Evolutionary conservation across 495 filamentous ascomycete genomes (phyloP).

Genomic region (Aspergillus diversus): DNA sequence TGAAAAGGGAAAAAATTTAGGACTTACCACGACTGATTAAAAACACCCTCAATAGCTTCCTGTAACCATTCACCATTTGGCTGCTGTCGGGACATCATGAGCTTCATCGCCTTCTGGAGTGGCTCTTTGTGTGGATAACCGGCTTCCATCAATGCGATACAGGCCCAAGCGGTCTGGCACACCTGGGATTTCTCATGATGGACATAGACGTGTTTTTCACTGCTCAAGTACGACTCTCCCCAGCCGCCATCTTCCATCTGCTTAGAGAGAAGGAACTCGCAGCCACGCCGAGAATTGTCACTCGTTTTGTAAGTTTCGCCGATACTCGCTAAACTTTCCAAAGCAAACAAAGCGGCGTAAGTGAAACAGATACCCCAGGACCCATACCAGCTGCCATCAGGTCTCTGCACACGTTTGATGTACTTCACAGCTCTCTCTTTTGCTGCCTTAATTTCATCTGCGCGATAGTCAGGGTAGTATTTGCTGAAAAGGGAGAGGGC

Average conservation of each 20-base stretch:
- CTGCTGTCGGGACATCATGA: slow-evolving; percentile 85
- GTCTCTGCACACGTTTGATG: slow-evolving; percentile 78
- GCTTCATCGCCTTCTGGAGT: slow-evolving; percentile 72
- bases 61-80: slow-evolving; percentile 92
- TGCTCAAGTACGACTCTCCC: slow-evolving; percentile 90
- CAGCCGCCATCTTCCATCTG: slow-evolving; percentile 91
- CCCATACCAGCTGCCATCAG: slow-evolving; percentile 93
- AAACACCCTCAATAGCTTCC: slow-evolving; percentile 95
- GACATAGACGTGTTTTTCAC: slow-evolving; percentile 62
- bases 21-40: slow-evolving; percentile 92
- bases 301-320: slow-evolving; percentile 83
- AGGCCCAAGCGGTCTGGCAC: slow-evolving; percentile 91
- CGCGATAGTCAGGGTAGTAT: slow-evolving; percentile 78
- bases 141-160: slow-evolving; percentile 83
- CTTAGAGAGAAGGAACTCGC: slow-evolving; percentile 80
- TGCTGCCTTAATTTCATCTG: slow-evolving; percentile 71
- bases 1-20: background rate
- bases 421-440: slow-evolving; percentile 73
- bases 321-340: slow-evolving; percentile 79
- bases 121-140: slow-evolving; percentile 75
- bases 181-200: slow-evolving; percentile 75
- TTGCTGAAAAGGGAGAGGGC: slow-evolving; percentile 80
- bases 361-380: slow-evolving; percentile 98
- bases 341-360: slow-evolving; percentile 93
- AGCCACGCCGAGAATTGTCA: slow-evolving; percentile 68